Conservation (phyloP, 2,329 filamentous ascomycete species). For the Cercospora beticola region DNA sequence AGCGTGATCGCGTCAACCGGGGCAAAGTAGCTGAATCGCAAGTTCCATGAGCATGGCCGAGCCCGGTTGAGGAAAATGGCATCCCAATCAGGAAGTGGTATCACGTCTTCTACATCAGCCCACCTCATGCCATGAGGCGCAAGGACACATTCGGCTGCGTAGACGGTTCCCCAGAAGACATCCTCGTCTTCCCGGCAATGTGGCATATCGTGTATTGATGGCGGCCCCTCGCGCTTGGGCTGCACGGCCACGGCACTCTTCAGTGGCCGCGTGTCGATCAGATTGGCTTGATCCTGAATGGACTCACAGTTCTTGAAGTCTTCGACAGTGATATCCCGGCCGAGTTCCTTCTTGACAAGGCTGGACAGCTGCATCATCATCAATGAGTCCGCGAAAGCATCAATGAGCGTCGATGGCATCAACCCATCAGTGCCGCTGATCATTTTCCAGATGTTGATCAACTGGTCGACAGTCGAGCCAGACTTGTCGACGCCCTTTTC, state of each 20-base stretch:
- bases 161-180: slow-evolving; percentile 29
- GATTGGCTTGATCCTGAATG: slow-evolving; percentile 34
- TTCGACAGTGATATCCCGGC: slow-evolving; percentile 36
- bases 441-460: slow-evolving; percentile 36
- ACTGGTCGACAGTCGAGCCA: slow-evolving; percentile 33
- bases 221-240: slow-evolving; percentile 33
- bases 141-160: slow-evolving; percentile 27
- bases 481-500: slow-evolving; percentile 30
- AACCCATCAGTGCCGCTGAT: slow-evolving; percentile 35
- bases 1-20: slow-evolving; percentile 25
- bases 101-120: slow-evolving; percentile 39
- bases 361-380: slow-evolving; percentile 40
- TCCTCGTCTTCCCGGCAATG: slow-evolving; percentile 31
- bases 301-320: slow-evolving; percentile 37
- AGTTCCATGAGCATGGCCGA: slow-evolving; percentile 36
- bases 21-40: slow-evolving; percentile 36
- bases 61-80: slow-evolving; percentile 35
- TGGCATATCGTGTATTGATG: slow-evolving; percentile 33
- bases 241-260: slow-evolving; percentile 21
- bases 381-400: slow-evolving; percentile 36
- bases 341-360: slow-evolving; percentile 36
- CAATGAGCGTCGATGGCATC: slow-evolving; percentile 25
- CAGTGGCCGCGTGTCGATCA: slow-evolving; percentile 33
- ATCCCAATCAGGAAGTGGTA: slow-evolving; percentile 38
- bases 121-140: slow-evolving; percentile 32